Base-by-base conservation (phyloP, 169 alveolate genomes). In the Cryptosporidium xiaoi region DNA sequence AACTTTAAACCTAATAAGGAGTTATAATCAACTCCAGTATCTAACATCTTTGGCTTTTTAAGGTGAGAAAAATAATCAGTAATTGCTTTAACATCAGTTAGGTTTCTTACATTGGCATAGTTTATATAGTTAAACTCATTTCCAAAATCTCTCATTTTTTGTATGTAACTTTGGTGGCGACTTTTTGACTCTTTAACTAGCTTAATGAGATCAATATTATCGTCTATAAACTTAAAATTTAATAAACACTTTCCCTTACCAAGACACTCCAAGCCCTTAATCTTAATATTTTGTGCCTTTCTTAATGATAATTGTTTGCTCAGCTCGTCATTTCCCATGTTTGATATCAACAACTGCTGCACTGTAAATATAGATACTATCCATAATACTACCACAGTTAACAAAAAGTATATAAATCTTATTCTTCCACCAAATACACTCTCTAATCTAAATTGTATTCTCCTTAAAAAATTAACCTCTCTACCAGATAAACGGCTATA, bases 111-210 rank as follows among this genome's bases (percentile, higher is more conserved):
- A 77, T 77, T 77, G 7, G 71, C 87, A 18, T 77, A 77, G 5
- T 77, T 36, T 34, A 71, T 77, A 3, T 58, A 29, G 34, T 77
- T 60, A 46, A 40, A 36, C 2, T 62, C 64, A 10, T 65, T 40
- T 29, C 58, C 55, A 8, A 40, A 40, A 33, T 53, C 51, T 60
- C 71, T 77, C 36, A 77, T 40, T 60, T 62, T 77, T 10, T 34
- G 18, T 12, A 77, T 77, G 64, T 77, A 77, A n/a, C 87, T 77
- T 20, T 77, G 87, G 44, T 77, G 87, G 29, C 87, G 58, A 34
- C 65, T 48, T 24, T 77, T 40, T 13, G 87, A 77, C 50, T 62
- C 69, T 2, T 27, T 62, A 60, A 36, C 64, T 15, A 77, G 33
- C 64, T 77, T 77, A 24, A 77, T 60, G 7, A 77, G 2, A 18